Base-by-base conservation (phyloP, 2,329 filamentous ascomycete species). In the Penicillium sp. region DNA sequence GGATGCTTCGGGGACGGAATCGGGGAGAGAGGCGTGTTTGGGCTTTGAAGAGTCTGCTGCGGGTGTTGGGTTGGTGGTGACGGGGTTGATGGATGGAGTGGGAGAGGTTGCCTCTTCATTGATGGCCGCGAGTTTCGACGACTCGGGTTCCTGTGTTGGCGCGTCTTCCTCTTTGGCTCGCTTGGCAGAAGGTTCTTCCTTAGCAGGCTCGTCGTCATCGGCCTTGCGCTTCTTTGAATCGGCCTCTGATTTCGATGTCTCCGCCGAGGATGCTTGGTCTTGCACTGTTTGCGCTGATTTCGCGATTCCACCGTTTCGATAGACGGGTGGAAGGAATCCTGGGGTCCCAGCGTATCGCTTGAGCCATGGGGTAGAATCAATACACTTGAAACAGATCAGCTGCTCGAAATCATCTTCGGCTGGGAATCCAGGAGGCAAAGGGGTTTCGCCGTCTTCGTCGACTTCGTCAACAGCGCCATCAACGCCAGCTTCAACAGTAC, bases 301-400 rank as follows among this genome's bases (percentile, higher is more conserved):
- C 54, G 61, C 54, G 15, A 71, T 39, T 28, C 67, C 67, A 8
- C 72, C 71, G 35, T 78, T 67, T 61, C 76, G 75, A 65, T 87
- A 88, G 0, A 97, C 84, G 0, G 93, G 84, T 0, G 86, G 82
- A 0, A 98, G 80, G 70, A 99, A 98, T 0, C 93, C 92, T 0
- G 86, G 72, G 0, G 90, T 86, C 1, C 90, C 89, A 5, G 91
- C 92, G 72, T 98, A 98, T 63, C 83, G 82, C 78, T 94, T 96
- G 74, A 98, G 89, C 95, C 95, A 99, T 0, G 92, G 91, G 67
- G 92, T 86, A 1, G 92, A 86, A 42, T 93, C 88, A 14, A 96
- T 84, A 68, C 95, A 99, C 73, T 96, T 96, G 81, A 95, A 96
- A 80, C 95, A 99, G 39, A 99, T 84, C 70, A 98, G 90, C 31